Evolutionary conservation across 148 eudicot genomes (phyloP).

Genomic region (Camellia sinensis): DNA sequence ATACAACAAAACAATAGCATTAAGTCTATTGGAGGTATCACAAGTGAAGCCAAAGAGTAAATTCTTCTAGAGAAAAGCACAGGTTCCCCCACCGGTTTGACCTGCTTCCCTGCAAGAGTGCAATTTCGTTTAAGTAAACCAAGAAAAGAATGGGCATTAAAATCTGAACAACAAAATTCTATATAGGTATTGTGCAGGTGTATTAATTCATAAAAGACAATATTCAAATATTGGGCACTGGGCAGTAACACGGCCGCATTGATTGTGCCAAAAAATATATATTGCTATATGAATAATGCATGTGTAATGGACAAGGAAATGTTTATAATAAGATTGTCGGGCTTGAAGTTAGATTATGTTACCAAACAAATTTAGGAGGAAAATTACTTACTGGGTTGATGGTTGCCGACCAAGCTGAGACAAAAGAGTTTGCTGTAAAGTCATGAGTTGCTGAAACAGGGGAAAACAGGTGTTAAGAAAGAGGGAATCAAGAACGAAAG

Average conservation of each 20-base stretch:
- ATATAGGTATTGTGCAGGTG: background rate
- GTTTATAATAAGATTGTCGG: background rate
- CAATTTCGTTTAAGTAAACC: background rate
- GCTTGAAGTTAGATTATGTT: background rate
- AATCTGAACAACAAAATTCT: background rate
- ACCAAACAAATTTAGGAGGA: too few relatives aligned
- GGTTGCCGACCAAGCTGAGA: constrained; percentile 33
- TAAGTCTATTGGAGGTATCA: background rate
- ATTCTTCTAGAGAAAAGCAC: constrained; percentile 15
- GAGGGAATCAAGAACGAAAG: background rate
- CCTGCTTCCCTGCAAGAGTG: constrained; percentile 32
- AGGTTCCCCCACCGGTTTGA: constrained; percentile 33
- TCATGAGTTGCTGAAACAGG: constrained; percentile 31
- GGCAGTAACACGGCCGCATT: background rate
- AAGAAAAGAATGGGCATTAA: background rate
- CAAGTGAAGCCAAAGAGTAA: background rate
- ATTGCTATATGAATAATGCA: too few relatives aligned
- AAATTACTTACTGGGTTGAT: constrained; percentile 23
- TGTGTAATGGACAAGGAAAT: background rate
- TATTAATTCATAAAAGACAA: background rate
- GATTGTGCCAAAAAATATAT: too few relatives aligned
- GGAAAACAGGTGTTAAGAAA: background rate
- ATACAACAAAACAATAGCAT: background rate
- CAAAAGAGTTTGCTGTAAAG: constrained; percentile 27
- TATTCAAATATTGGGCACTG: background rate